Evolutionary conservation across 75 land plant species (phyloP).

Genomic region (Adiantum capillusveneris): DNA sequence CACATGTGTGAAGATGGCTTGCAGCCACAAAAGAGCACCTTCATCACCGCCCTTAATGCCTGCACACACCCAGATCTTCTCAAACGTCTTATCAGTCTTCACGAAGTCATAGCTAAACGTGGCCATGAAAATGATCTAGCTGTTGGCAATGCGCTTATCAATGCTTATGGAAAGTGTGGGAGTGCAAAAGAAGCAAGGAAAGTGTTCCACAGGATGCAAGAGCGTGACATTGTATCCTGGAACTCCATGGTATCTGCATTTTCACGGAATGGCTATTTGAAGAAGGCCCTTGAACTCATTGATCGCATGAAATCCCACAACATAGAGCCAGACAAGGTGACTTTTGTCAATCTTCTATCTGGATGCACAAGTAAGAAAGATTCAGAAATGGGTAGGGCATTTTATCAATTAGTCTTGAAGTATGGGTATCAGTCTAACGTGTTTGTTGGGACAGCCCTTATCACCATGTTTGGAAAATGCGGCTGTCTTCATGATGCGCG

Average conservation of each 20-base stretch:
- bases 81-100: constrained; percentile 24
- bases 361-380: constrained; percentile 23
- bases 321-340: constrained; percentile 27
- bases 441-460: constrained; percentile 37
- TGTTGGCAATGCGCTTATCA: constrained; percentile 4
- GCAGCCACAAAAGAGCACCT: constrained; percentile 31
- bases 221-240: constrained; percentile 8
- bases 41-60: constrained; percentile 32
- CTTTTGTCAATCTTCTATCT: constrained; percentile 28
- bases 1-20: constrained; percentile 19
- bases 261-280: constrained; percentile 15
- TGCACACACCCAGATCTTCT: constrained; percentile 16
- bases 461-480: constrained; percentile 47
- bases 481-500: constrained; percentile 26
- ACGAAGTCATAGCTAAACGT: constrained; percentile 21
- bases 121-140: constrained; percentile 8
- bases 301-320: constrained; percentile 25
- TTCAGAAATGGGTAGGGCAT: constrained; percentile 14
- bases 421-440: constrained; percentile 15
- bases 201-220: constrained; percentile 1
- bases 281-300: constrained; percentile 18
- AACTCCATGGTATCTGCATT: constrained; percentile 16
- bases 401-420: constrained; percentile 30
- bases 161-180: background rate
- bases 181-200: background rate